These are phyloP conservation scores for Apostasia ramifera DNA, from an alignment of 106 monocot genomes.

Conservation along the genomic window DNA sequence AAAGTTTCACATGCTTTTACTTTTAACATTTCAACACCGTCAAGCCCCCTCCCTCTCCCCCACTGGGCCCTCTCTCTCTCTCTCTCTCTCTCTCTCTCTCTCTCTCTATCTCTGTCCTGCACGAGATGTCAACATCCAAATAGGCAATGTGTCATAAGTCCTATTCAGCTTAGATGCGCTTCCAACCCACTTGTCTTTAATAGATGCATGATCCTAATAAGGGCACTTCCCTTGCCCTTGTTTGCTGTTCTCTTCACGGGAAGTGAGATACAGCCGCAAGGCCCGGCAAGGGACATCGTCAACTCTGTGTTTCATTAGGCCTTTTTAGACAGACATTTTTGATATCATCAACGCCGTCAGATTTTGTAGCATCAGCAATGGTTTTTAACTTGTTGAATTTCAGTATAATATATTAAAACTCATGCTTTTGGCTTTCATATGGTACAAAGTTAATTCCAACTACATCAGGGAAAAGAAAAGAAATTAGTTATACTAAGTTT, in stretches of 20 bases:
- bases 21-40: not conserved
- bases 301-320: not conserved
- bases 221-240: not conserved
- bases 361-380: not conserved
- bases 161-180: conserved; percentile 23
- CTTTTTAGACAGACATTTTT: not conserved
- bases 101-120: conserved; percentile 13
- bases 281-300: not conserved
- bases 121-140: conserved; percentile 45
- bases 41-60: conserved; percentile 4
- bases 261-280: conserved; percentile 3
- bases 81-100: conserved; percentile 5
- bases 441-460: too few relatives aligned
- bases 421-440: too few relatives aligned
- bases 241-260: not conserved
- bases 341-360: not conserved
- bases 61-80: conserved; percentile 12
- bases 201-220: not conserved
- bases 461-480: too few relatives aligned
- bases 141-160: conserved; percentile 23
- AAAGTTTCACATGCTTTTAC: conserved; percentile 16
- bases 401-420: too few relatives aligned
- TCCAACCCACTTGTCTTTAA: conserved; percentile 15
- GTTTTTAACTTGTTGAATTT: not conserved
- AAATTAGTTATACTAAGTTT: too few relatives aligned